Evolutionary conservation across 2,329 filamentous ascomycete genomes (phyloP), one percentile per base, ranked within the genome.

Genomic region (Metarhizium rileyi): DNA sequence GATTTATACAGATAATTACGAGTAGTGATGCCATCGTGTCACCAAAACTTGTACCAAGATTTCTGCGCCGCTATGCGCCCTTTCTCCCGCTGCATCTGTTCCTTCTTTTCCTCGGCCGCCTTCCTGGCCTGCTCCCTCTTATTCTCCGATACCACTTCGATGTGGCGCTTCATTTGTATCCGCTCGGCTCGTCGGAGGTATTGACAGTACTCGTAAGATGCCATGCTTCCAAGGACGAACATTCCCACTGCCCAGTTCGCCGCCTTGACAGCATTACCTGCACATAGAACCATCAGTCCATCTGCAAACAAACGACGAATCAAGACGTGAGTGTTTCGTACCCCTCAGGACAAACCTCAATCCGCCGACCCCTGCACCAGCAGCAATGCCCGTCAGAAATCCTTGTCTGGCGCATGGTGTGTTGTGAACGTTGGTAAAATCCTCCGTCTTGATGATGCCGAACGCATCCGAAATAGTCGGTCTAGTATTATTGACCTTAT

Each of bases 221-320:
- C 75, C 44, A 86, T 72, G n/a, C 86, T 83, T 6, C 78, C 78
- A 20, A 85, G 63, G 23, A 84, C 73, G 64, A 93, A 95, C 33
- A 81, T 75, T 6, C 83, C 87, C 5, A 93, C 89, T 0, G 89
- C 90, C 86, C 87, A 95, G 61, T 94, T 94, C 33, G 85, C 83
- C 1, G 87, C 81, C 59, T 78, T 65, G 22, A 56, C 47, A 2
- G 60, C 58, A 33, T 63, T 66, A 27, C 65, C 66, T 68, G 38
- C 23, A 23, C 14, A 9, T 3, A 16, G 25, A 27, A 12, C 18
- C 26, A 22, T 22, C 12, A 25, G 26, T 46, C 4, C 28, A 22
- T 36, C 30, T 14, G 2, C 14, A 23, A 5, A 20, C 7, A 7
- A 42, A 23, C 22, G n/a, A 9, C n/a, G 2, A 6, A 22, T 20